Base-by-base conservation (phyloP, 371 early-diverging fungal species). In the Circinella umbellata region DNA sequence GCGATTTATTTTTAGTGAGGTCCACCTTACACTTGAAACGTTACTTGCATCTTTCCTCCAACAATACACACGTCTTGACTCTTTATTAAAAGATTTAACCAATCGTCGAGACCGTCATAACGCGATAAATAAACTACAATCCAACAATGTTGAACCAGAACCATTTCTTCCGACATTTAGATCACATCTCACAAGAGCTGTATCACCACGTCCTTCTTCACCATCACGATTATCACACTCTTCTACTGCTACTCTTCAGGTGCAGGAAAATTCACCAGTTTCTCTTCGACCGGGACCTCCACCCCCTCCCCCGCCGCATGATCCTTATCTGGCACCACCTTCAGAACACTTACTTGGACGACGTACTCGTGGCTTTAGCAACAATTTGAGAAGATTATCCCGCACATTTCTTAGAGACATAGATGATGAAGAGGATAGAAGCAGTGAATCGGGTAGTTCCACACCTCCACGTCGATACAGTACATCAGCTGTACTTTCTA, bases 11-110 rank as follows among this genome's bases (percentile, higher is more conserved):
- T 42, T 20, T 63, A 63, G 63, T 37, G 65, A 64, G 34, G 18
- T 27, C 4, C 65, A 64, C 18, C n/a, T 64, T 37, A 36, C 39
- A n/a, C 18, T 64, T n/a, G 65, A 64, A 36, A 53, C 65, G n/a
- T 11, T 64, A 5, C 18, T 64, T 14, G 17, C 65, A 48, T 46
- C 65, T 9, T 64, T 64, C 51, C 34, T 37, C 10, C 53, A 48
- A 53, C 65, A 64, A 37, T 38, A 64, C 20, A 38, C 53, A 4
- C 65, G 51, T 10, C 65, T 64, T 17, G 14, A 64, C 14, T 37
- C 53, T 7, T 4, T 64, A 13, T 38, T 49, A 3, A 13, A 37
- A 9, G 37, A 35, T 48, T 27, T 53, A 10, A 15, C 36, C 7
- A 37, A 64, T 38, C 37, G 27, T 17, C 65, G 65, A 37, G 65